Evolutionary conservation across 495 filamentous ascomycete species (phyloP), one percentile per base, ranked within the genome.

Genomic region (Penicillium samsonianum): DNA sequence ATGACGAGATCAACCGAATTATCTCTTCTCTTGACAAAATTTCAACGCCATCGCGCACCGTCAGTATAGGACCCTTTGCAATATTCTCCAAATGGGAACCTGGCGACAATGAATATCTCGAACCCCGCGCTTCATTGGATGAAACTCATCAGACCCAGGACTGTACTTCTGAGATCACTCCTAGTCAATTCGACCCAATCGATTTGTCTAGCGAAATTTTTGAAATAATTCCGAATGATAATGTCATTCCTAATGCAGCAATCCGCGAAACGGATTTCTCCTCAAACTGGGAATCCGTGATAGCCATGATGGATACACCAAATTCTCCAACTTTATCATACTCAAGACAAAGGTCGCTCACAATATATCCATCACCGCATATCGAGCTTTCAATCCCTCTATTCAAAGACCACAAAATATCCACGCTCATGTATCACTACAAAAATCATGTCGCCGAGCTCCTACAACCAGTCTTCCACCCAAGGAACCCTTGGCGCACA

Each of bases 361-460:
- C 19, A 12, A 26, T 33, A 31, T 23, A 5, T 4, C 37, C 42
- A 23, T 45, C 42, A 25, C 42, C 42, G 26, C 20, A 22, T 19
- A 19, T 53, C 12, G 42, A 31, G 19, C 19, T 59, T 12, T 47
- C 48, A 6, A 14, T 53, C 11, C 43, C 58, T 8, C 22, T 60
- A 3, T 55, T 60, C 19, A 46, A 17, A 33, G 45, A 50, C 5
- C 12, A 23, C 9, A 31, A 60, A 0, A 55, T 28, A 5, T 55
- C 58, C 3, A 47, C 55, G 42, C 58, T 60, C 10, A 37, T 60
- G 40, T 60, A 38, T 20, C 58, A 60, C 31, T 60, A 60, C 26
- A 55, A 47, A 31, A 52, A 50, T n/a, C 58, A 60, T 44, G 58
- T 60, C 5, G 44, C 58, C 9, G 58, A 46, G 17, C 52, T 60